A percentile compares a stretch with the other conserved stretches of the same genome.
Evolutionary conservation across 2,329 filamentous ascomycete genomes (phyloP).

Genomic region (Colletotrichum sansevieriae): DNA sequence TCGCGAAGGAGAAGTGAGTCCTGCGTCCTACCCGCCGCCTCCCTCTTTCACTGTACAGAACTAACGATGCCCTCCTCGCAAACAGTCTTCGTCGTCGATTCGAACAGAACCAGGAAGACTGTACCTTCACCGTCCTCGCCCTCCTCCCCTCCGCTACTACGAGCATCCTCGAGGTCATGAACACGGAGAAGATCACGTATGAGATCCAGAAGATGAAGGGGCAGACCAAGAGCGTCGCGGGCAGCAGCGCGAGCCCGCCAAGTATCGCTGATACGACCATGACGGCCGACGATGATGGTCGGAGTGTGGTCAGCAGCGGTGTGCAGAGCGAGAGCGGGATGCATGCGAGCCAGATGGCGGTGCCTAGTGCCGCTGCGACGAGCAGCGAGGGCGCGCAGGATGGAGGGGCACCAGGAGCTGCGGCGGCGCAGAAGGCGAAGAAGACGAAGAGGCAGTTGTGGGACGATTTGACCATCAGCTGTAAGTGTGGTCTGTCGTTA

Average conservation of each 20-base stretch:
- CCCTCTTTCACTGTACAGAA: neutral
- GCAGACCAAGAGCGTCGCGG: conserved; percentile 64
- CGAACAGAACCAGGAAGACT: conserved; percentile 99
- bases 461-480: conserved; percentile 97
- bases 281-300: conserved; percentile 81
- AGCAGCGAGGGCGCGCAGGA: conserved; percentile 45
- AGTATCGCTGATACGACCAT: conserved; percentile 78
- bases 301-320: conserved; percentile 74
- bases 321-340: conserved; percentile 85
- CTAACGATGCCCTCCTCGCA: conserved; percentile 15
- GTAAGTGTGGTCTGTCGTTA: conserved; percentile 63
- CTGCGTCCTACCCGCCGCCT: neutral
- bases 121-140: conserved; percentile 97
- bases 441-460: conserved; percentile 94
- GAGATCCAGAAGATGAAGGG: conserved; percentile 95
- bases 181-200: conserved; percentile 92
- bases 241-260: conserved; percentile 62
- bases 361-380: conserved; percentile 64
- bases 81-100: conserved; percentile 90
- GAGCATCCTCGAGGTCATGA: conserved; percentile 87
- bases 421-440: conserved; percentile 63
- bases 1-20: conserved; percentile 93
- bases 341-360: conserved; percentile 81
- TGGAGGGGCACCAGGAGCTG: conserved; percentile 31
- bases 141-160: conserved; percentile 92